Evolutionary conservation across 306 rosid genomes (phyloP).

Genomic region (Bauhinia variegata): DNA sequence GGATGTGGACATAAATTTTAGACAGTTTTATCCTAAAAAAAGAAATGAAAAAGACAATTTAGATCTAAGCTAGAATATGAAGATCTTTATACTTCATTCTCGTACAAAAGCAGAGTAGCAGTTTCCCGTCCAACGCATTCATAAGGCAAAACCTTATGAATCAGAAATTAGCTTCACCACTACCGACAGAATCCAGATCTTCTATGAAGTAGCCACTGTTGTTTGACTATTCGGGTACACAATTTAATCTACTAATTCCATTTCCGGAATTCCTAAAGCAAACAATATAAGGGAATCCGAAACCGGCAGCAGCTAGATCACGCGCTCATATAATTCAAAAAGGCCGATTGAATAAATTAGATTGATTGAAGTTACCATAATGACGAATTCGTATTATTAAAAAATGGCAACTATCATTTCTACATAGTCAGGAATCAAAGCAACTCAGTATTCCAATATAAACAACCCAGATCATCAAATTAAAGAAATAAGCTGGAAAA

Average conservation of each 20-base stretch:
- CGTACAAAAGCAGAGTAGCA: conserved; percentile 7
- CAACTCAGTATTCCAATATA: not conserved
- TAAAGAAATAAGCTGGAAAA: not conserved
- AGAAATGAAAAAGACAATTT: no score
- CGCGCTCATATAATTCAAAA: no score
- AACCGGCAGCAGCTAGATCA: conserved; percentile 38
- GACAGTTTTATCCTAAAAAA: no score
- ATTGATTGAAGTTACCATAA: not conserved
- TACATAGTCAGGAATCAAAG: not conserved
- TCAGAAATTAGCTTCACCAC: no score
- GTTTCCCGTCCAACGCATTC: not conserved
- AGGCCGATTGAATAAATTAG: not conserved
- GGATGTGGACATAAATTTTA: no score
- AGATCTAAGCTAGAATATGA: not conserved
- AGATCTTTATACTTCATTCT: not conserved
- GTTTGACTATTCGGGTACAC: not conserved
- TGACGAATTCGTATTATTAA: not conserved
- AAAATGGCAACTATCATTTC: not conserved
- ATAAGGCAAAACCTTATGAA: not conserved
- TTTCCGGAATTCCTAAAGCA: not conserved
- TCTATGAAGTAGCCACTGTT: not conserved
- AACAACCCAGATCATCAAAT: conserved; percentile 3
- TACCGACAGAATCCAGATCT: conserved; percentile 3
- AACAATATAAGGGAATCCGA: not conserved
- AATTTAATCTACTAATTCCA: not conserved